Conservation (phyloP, 176 grass and related monocot species). For the Microstegium vimineum region DNA sequence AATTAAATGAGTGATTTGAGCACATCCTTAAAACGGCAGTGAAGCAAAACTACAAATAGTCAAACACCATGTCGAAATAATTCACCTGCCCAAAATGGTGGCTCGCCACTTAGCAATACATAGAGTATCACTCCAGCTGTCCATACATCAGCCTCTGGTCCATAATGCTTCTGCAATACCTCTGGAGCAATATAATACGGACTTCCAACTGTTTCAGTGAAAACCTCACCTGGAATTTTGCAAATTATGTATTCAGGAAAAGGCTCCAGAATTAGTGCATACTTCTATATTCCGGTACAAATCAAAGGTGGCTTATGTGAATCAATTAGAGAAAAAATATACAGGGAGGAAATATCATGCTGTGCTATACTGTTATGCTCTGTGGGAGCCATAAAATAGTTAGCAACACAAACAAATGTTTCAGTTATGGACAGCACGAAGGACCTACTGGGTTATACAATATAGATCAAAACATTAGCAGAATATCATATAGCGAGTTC, state of each 20-base stretch:
- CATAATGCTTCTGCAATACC: constrained; percentile 49
- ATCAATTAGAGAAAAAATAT: background rate
- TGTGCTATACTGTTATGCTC: background rate
- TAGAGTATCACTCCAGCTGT: constrained; percentile 65
- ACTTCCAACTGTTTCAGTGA: constrained; percentile 53
- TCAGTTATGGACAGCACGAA: background rate
- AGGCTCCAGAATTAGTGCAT: background rate
- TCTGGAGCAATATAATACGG: constrained; percentile 66
- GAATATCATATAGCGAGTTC: background rate
- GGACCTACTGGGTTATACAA: background rate
- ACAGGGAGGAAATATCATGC: background rate
- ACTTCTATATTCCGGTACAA: background rate
- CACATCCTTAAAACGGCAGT: background rate
- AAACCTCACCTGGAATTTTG: constrained; percentile 46
- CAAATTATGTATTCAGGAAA: background rate
- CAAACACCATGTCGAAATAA: background rate
- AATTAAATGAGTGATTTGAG: background rate
- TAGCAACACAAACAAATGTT: background rate
- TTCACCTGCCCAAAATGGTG: constrained; percentile 69
- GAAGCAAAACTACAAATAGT: background rate
- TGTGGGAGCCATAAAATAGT: background rate
- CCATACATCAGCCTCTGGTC: constrained; percentile 61
- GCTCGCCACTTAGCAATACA: constrained; percentile 55
- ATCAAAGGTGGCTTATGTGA: background rate
- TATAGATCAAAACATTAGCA: background rate